phyloP scores from a whole-genome alignment of 495 filamentous ascomycete genomes.

The Daldinia grandis region DNA sequence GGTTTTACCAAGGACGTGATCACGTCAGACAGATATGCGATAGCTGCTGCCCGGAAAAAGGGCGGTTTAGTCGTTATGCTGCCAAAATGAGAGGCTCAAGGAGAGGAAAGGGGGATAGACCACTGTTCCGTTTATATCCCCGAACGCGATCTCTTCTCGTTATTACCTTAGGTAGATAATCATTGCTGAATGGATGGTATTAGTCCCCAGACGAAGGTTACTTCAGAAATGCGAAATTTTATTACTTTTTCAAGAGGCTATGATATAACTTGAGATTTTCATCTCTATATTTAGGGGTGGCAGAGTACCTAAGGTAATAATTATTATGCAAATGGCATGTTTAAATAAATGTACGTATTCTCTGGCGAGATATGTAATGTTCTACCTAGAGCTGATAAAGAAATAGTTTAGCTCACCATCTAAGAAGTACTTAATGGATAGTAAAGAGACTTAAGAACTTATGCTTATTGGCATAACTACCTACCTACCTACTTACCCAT shows the following conservation, averaged over 20 bases:
- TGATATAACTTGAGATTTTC: background rate
- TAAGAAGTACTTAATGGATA: background rate
- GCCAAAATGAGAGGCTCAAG: background rate
- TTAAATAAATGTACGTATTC: background rate
- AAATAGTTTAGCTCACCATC: background rate
- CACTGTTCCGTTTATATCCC: conserved; percentile 32
- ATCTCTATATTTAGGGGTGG: background rate
- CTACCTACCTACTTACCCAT: background rate
- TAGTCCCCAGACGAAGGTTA: conserved; percentile 3
- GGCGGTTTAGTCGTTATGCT: conserved; percentile 13
- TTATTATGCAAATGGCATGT: background rate
- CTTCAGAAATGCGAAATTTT: background rate
- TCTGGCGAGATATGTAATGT: background rate
- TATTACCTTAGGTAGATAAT: conserved; percentile 23
- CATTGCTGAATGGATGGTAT: conserved; percentile 20
- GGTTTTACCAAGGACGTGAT: conserved; percentile 6
- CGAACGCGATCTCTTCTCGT: conserved; percentile 27
- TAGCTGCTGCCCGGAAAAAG: conserved; percentile 13
- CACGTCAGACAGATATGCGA: background rate
- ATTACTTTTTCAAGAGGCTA: background rate
- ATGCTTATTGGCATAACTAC: background rate
- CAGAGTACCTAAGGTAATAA: too few species aligned
- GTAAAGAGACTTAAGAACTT: background rate
- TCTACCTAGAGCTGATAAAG: too few species aligned
- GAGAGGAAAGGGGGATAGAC: conserved; percentile 31